Conservation (phyloP, 148 eudicot species). For the Limonium bicolor region DNA sequence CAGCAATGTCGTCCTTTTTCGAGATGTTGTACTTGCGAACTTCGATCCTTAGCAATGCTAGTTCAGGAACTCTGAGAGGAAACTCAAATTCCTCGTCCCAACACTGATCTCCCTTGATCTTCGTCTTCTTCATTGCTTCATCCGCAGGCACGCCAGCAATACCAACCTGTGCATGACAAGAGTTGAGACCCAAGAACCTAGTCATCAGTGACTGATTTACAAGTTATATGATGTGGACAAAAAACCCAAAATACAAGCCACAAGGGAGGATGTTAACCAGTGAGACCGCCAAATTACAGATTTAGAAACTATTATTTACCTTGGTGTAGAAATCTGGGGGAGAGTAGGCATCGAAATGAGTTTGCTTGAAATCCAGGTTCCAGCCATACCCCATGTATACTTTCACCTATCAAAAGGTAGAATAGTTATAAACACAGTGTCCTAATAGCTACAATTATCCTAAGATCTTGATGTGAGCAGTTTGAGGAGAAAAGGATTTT, state of each 20-base stretch:
- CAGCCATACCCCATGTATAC: constrained; percentile 87
- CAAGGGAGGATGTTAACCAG: too few species aligned
- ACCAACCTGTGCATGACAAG: constrained; percentile 36
- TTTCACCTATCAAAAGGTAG: constrained; percentile 37
- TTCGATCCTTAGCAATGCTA: constrained; percentile 67
- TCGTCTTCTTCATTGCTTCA: constrained; percentile 50
- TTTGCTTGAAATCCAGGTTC: constrained; percentile 68
- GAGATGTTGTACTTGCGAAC: constrained; percentile 59
- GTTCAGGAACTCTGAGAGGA: constrained; percentile 54
- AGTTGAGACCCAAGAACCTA: too few species aligned
- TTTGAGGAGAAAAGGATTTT: background rate
- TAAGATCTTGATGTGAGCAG: too few species aligned
- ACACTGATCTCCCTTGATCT: constrained; percentile 45
- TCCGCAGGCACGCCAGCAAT: constrained; percentile 70
- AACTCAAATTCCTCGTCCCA: constrained; percentile 68
- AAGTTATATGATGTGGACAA: too few species aligned
- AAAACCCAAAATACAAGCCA: too few species aligned
- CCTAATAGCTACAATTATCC: background rate
- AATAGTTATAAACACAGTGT: background rate
- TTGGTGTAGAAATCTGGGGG: constrained; percentile 81
- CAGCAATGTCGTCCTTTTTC: constrained; percentile 71
- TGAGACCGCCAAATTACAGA: too few species aligned
- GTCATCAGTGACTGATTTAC: too few species aligned
- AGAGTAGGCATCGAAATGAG: constrained; percentile 69
- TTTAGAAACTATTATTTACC: too few species aligned